phyloP scores from a whole-genome alignment of 768 basidiomycete genomes.

The Chlorophyllum brunneum region DNA sequence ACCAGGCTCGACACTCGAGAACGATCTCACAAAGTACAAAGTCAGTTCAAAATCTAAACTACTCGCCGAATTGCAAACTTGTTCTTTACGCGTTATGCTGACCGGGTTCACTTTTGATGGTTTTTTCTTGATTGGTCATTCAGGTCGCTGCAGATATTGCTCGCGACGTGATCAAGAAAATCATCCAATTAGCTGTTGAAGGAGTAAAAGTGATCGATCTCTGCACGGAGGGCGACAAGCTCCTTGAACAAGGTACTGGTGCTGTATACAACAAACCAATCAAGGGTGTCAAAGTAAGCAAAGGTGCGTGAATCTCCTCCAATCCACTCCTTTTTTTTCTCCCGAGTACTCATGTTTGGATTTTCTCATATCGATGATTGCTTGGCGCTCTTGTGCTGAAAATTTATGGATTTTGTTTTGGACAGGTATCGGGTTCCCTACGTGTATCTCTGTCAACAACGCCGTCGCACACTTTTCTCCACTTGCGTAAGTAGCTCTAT shows the following conservation, averaged over 20 bases:
- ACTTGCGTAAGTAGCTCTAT: constrained; percentile 63
- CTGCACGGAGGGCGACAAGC: constrained; percentile 89
- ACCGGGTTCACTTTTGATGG: neutral
- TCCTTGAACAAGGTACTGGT: constrained; percentile 81
- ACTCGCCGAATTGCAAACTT: neutral
- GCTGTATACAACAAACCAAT: constrained; percentile 87
- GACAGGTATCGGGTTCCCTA: constrained; percentile 90
- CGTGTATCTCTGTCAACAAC: constrained; percentile 92
- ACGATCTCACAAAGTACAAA: constrained; percentile 87
- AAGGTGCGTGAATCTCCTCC: constrained; percentile 52
- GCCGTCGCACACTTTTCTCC: constrained; percentile 95
- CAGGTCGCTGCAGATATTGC: constrained; percentile 93
- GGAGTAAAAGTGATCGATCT: constrained; percentile 89
- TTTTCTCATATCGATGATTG: neutral
- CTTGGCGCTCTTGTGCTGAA: neutral
- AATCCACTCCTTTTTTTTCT: neutral
- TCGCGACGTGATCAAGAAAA: constrained; percentile 77
- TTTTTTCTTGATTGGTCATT: neutral
- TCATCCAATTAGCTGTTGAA: constrained; percentile 71
- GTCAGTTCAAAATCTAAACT: constrained; percentile 35
- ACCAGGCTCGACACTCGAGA: constrained; percentile 54
- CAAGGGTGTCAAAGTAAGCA: constrained; percentile 83
- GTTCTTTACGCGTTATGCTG: neutral
- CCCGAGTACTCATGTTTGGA: constrained; percentile 5
- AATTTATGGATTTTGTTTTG: neutral